A percentile compares a stretch with the other conserved stretches of the same genome.
Evolutionary conservation across 352 stramenopile species (phyloP).

Genomic region (Phytophthora pinifolia): DNA sequence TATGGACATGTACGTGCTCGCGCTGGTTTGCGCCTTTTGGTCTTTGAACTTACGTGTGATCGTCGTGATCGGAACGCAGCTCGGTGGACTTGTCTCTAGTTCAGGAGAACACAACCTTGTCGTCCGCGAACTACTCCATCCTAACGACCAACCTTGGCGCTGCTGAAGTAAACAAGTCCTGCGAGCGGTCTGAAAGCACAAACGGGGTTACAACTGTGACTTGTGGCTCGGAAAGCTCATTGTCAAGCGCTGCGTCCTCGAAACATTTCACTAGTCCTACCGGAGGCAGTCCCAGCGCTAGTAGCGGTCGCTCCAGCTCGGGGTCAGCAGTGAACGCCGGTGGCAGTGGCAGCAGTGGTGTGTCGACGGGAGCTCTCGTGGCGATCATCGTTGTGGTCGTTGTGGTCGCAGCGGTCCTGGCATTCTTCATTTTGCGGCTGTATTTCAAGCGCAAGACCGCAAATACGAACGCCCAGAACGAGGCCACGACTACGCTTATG

Average conservation of each 20-base stretch:
- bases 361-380: conserved; percentile 46
- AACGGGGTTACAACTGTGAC: not conserved
- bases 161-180: not conserved
- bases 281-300: not conserved
- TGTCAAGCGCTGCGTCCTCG: not conserved
- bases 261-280: not conserved
- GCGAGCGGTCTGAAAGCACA: not conserved
- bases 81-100: not conserved
- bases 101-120: not conserved
- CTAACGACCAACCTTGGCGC: not conserved
- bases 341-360: conserved; percentile 12
- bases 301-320: not conserved
- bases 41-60: not conserved
- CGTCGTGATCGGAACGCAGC: not conserved
- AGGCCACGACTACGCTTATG: conserved; percentile 46
- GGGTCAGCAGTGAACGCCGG: not conserved
- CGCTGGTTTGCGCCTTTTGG: no score
- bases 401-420: conserved; percentile 38
- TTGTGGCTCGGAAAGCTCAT: conserved; percentile 2
- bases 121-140: not conserved
- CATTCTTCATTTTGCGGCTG: conserved; percentile 39
- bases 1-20: conserved; percentile 10
- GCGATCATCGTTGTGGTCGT: conserved; percentile 51
- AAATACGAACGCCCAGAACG: conserved; percentile 24
- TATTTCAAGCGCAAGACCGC: conserved; percentile 33